These are phyloP conservation scores for Tephrocybe sp. DNA, from an alignment of 768 basidiomycete genomes.

Conservation along the genomic window DNA sequence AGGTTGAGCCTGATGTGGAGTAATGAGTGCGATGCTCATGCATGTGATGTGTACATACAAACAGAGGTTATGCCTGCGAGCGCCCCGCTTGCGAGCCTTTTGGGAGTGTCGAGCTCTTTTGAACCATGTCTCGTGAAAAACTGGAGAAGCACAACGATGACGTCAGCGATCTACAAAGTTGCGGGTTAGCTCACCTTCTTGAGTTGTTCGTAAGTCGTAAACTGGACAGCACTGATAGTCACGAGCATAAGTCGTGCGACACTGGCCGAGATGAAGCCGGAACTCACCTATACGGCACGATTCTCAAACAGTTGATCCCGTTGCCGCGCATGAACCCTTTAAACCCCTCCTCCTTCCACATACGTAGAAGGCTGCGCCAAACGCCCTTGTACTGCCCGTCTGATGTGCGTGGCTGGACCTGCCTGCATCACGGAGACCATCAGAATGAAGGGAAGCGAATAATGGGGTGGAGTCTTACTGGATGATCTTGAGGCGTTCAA, in stretches of 20 bases:
- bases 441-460: slow-evolving; percentile 6
- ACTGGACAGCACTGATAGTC: slow-evolving; percentile 72
- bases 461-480: slow-evolving; percentile 55
- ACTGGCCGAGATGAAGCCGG: slow-evolving; percentile 3
- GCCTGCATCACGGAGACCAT: slow-evolving; percentile 45
- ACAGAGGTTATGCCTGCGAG: slow-evolving; percentile 94
- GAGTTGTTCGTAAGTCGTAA: slow-evolving; percentile 86
- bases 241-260: not conserved
- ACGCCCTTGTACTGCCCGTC: slow-evolving; percentile 80
- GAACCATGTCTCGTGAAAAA: slow-evolving; percentile 71
- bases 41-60: slow-evolving; percentile 51
- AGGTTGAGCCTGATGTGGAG: slow-evolving; percentile 64
- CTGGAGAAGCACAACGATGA: slow-evolving; percentile 35
- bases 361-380: slow-evolving; percentile 78
- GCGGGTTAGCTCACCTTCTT: slow-evolving; percentile 61
- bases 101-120: slow-evolving; percentile 83
- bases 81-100: slow-evolving; percentile 82
- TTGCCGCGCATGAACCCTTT: slow-evolving; percentile 94
- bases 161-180: slow-evolving; percentile 25
- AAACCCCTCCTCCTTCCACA: slow-evolving; percentile 95
- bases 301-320: slow-evolving; percentile 82
- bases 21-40: not conserved
- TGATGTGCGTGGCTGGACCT: slow-evolving; percentile 78
- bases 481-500: slow-evolving; percentile 95
- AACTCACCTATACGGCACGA: slow-evolving; percentile 80